These are phyloP conservation scores for Parastagonospora avenae DNA, from an alignment of 2,329 filamentous ascomycete genomes.

Conservation along the genomic window DNA sequence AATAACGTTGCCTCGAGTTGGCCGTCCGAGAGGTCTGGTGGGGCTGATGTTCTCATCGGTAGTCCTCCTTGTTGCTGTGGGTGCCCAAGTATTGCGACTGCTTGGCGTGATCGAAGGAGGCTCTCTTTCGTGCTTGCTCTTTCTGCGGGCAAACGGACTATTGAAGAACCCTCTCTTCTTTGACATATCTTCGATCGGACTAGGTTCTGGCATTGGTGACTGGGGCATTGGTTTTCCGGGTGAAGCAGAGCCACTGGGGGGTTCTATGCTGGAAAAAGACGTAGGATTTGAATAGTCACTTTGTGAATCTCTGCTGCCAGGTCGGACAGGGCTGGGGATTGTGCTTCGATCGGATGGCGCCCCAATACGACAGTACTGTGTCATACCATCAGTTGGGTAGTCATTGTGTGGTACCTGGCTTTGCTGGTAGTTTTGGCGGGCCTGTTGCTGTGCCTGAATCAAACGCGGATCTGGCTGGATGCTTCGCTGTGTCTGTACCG, in stretches of 20 bases:
- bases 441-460: conserved; percentile 45
- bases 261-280: conserved; percentile 85
- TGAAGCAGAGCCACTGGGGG: conserved; percentile 73
- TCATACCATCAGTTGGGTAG: conserved; percentile 95
- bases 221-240: conserved; percentile 64
- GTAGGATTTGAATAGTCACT: conserved; percentile 91
- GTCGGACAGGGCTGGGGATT: conserved; percentile 70
- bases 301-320: conserved; percentile 83
- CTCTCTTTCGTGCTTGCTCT: conserved; percentile 82
- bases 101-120: conserved; percentile 48
- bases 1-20: conserved; percentile 33
- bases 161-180: conserved; percentile 89
- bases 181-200: conserved; percentile 52
- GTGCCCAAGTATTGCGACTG: conserved; percentile 61
- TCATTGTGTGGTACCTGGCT: conserved; percentile 85
- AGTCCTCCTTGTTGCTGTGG: conserved; percentile 44
- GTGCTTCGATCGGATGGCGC: conserved; percentile 73
- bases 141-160: conserved; percentile 84
- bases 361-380: conserved; percentile 87
- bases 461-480: conserved; percentile 43
- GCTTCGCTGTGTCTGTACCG: conserved; percentile 14
- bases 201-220: conserved; percentile 26
- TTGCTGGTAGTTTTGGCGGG: conserved; percentile 46
- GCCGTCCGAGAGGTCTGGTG: conserved; percentile 47
- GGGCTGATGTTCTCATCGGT: conserved; percentile 51